Conservation (phyloP, 176 grass and related monocot genomes). For the Paspalum vaginatum region DNA sequence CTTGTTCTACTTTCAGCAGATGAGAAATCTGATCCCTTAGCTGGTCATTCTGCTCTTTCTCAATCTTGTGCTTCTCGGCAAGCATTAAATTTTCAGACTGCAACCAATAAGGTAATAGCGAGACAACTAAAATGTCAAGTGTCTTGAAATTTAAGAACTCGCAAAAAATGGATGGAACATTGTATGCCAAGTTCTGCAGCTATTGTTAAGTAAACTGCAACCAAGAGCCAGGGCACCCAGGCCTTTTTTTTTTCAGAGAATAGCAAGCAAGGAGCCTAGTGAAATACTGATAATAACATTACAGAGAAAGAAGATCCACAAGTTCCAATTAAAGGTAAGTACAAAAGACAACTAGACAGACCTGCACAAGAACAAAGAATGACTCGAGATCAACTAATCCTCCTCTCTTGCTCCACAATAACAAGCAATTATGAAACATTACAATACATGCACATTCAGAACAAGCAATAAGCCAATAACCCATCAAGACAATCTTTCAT, state of each 20-base stretch:
- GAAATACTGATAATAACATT: constrained; percentile 6
- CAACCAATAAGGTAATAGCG: constrained; percentile 25
- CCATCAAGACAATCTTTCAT: background rate
- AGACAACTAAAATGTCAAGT: constrained; percentile 37
- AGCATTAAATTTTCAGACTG: constrained; percentile 96
- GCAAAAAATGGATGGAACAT: constrained; percentile 1
- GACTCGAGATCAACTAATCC: background rate
- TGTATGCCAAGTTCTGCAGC: background rate
- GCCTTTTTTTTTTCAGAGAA: background rate
- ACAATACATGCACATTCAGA: background rate
- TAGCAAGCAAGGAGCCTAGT: background rate
- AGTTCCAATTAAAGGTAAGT: background rate
- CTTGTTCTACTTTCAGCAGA: constrained; percentile 80
- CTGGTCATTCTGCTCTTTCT: constrained; percentile 91
- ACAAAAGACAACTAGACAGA: background rate
- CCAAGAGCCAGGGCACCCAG: constrained; percentile 25
- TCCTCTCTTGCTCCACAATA: background rate
- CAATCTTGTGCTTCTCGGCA: constrained; percentile 76
- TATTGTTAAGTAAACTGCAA: constrained; percentile 35
- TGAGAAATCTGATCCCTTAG: constrained; percentile 78
- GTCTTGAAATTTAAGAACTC: constrained; percentile 21
- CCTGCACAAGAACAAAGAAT: background rate
- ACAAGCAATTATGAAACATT: background rate
- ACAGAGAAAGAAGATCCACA: background rate
- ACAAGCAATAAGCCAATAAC: background rate